Evolutionary conservation across 202 grass and related monocot species (phyloP).

Genomic region (Musa balbisiana): DNA sequence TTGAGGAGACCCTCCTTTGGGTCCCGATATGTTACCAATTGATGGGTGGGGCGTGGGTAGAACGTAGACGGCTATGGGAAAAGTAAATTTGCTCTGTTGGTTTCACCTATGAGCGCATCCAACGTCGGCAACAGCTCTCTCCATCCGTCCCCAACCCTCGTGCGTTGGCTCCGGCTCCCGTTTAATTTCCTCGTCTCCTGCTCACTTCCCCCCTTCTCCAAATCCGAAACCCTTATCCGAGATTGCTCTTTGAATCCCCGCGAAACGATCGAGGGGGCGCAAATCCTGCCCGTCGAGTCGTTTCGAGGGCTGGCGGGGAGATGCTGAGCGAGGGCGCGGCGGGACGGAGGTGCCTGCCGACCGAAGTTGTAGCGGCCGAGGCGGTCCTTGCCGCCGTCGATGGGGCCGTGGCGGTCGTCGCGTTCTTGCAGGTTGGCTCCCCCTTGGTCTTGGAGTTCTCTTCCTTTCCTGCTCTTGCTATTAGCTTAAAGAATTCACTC

Average conservation of each 20-base stretch:
- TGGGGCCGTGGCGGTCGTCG: conserved; percentile 38
- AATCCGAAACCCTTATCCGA: neutral
- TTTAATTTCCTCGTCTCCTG: neutral
- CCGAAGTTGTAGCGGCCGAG: conserved; percentile 39
- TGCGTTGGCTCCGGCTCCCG: neutral
- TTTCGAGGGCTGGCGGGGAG: conserved; percentile 9
- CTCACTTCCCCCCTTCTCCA: neutral
- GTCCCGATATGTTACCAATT: no score
- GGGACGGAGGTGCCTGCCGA: conserved; percentile 48
- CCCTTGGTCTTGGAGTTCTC: conserved; percentile 14
- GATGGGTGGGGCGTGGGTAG: no score
- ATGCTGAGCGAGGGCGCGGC: conserved; percentile 7
- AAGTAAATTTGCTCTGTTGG: neutral
- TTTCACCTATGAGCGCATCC: neutral
- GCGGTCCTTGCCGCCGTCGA: conserved; percentile 52
- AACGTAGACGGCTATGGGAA: neutral
- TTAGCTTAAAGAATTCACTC: neutral
- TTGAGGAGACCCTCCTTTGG: no score
- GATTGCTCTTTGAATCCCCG: neutral
- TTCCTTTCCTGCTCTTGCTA: neutral
- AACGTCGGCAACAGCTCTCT: neutral
- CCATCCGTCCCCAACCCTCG: neutral
- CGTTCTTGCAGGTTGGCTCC: conserved; percentile 60
- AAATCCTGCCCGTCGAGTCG: neutral
- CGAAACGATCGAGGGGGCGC: neutral